Conservation (phyloP, 305 asterid genomes). For the Rubia balearica region DNA sequence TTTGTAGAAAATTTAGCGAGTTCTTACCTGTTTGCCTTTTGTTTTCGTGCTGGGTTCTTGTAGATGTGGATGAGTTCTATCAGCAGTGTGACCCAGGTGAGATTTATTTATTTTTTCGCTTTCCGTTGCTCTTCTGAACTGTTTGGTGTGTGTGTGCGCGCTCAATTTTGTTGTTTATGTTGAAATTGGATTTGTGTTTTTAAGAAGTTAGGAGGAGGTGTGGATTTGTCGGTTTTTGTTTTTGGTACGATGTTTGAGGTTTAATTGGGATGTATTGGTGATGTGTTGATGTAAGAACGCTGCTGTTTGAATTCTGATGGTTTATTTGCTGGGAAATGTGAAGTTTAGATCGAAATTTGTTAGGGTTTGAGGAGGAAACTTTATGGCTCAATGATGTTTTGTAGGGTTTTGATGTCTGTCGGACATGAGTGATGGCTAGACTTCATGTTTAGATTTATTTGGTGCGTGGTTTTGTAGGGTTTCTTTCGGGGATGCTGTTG, state of each 20-base stretch:
- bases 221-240: neutral
- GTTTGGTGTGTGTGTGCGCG: neutral
- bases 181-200: neutral
- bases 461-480: neutral
- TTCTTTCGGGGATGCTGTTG: neutral
- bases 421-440: neutral
- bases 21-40: neutral
- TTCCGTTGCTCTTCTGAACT: neutral
- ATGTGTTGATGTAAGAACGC: neutral
- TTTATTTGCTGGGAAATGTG: neutral
- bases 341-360: neutral
- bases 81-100: constrained; percentile 68
- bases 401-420: neutral
- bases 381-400: neutral
- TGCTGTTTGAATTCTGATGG: neutral
- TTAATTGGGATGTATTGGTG: neutral
- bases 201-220: neutral
- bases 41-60: constrained; percentile 13
- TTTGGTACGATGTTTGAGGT: neutral
- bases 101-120: neutral
- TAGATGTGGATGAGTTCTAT: constrained; percentile 54
- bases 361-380: neutral
- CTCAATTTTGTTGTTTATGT: neutral
- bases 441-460: neutral
- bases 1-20: neutral